A percentile compares a stretch with the other conserved stretches of the same genome.
Evolutionary conservation across 1,284 basidiomycete species (phyloP).

Genomic region (Psilocybe mexicana): DNA sequence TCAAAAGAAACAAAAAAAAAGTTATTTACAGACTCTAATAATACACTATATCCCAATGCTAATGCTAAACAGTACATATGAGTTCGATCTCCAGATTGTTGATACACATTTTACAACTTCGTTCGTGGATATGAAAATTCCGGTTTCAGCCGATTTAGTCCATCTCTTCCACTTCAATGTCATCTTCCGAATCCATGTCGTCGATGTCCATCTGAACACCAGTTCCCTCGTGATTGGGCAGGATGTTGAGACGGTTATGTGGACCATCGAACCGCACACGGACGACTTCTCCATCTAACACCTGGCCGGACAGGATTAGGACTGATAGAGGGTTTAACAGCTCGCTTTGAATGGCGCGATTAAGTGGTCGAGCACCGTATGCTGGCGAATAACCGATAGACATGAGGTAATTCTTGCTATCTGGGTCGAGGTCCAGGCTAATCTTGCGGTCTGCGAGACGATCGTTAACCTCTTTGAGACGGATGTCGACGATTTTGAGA

Average conservation of each 20-base stretch:
- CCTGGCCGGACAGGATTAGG: conserved; percentile 81
- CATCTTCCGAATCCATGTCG: conserved; percentile 35
- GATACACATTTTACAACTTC: neutral
- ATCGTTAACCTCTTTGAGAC: conserved; percentile 70
- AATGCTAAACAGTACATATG: neutral
- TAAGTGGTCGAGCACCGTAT: conserved; percentile 92
- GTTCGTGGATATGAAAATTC: neutral
- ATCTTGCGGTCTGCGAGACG: conserved; percentile 83
- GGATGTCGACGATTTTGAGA: conserved; percentile 83
- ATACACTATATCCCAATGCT: neutral
- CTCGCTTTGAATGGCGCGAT: conserved; percentile 91
- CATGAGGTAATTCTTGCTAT: conserved; percentile 81
- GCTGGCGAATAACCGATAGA: conserved; percentile 83
- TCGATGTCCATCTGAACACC: conserved; percentile 66
- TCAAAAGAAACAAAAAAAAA: neutral
- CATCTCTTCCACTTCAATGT: conserved; percentile 78
- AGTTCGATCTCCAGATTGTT: neutral
- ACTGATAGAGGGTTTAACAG: conserved; percentile 91
- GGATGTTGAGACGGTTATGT: conserved; percentile 77
- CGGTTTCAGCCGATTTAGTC: conserved; percentile 43
- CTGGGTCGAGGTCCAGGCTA: conserved; percentile 72
- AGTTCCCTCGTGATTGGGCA: conserved; percentile 83
- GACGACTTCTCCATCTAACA: conserved; percentile 83
- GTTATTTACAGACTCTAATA: neutral
- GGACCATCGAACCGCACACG: conserved; percentile 82